Evolutionary conservation across 345 rosid genomes (phyloP).

Genomic region (Eucalyptus caleyi): DNA sequence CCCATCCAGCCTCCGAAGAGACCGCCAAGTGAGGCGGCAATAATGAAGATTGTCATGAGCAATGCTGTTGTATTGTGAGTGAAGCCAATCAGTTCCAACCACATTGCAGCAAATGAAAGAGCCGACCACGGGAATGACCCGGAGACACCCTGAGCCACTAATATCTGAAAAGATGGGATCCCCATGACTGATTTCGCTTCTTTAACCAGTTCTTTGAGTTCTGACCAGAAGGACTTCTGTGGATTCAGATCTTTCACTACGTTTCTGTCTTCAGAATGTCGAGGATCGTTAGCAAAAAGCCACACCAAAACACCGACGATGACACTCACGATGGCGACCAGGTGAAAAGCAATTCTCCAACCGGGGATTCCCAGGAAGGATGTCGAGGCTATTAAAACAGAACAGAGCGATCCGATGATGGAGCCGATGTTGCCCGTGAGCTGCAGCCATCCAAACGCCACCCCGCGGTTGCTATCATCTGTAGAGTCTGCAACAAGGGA

Average conservation of each 20-base stretch:
- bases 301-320: conserved; percentile 45
- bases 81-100: conserved; percentile 85
- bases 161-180: conserved; percentile 71
- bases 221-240: conserved; percentile 30
- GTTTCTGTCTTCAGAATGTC: background rate
- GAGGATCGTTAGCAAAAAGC: conserved; percentile 60
- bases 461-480: conserved; percentile 61
- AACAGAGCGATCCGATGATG: conserved; percentile 38
- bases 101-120: conserved; percentile 73
- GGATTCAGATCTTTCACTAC: conserved; percentile 7
- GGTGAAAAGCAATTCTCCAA: conserved; percentile 68
- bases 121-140: conserved; percentile 95
- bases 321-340: conserved; percentile 47
- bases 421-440: conserved; percentile 50
- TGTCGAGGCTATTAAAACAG: conserved; percentile 54
- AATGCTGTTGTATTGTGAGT: conserved; percentile 60
- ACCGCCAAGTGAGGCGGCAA: conserved; percentile 66
- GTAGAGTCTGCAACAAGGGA: conserved; percentile 86
- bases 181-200: conserved; percentile 47
- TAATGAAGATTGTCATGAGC: conserved; percentile 40
- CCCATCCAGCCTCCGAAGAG: conserved; percentile 84
- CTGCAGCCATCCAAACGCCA: conserved; percentile 75
- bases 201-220: conserved; percentile 32
- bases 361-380: conserved; percentile 61
- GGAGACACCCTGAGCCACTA: conserved; percentile 79